These are phyloP conservation scores for Hyphopichia wangnamkhiaoensis DNA, from an alignment of 1,139 yeast species.

Conservation along the genomic window DNA sequence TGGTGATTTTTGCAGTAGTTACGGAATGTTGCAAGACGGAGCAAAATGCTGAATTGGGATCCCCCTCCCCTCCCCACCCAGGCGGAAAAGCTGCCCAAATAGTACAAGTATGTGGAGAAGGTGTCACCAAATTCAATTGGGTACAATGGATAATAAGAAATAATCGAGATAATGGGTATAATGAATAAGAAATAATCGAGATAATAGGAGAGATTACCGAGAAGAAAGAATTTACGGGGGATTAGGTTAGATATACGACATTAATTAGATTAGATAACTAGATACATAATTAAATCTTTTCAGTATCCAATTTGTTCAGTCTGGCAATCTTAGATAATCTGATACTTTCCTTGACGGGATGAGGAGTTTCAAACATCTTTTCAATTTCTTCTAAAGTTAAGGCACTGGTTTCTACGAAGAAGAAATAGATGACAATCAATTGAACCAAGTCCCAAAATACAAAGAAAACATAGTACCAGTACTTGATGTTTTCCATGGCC, in stretches of 20 bases:
- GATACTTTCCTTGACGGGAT: slow-evolving; percentile 4
- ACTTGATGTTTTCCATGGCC: slow-evolving; percentile 11
- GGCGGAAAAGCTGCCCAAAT: too few species aligned
- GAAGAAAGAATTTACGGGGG: too few species aligned
- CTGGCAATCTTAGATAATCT: slow-evolving; percentile 4
- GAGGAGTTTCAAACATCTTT: slow-evolving; percentile 11
- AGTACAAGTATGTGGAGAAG: too few species aligned
- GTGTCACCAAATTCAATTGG: too few species aligned
- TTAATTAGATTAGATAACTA: neutral
- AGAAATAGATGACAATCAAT: slow-evolving; percentile 16
- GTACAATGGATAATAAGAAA: too few species aligned
- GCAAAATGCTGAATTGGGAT: too few species aligned
- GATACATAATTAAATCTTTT: too few species aligned
- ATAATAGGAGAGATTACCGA: too few species aligned
- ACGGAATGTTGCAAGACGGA: too few species aligned
- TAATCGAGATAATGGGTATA: neutral
- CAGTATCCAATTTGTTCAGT: neutral
- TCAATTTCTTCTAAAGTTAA: slow-evolving; percentile 22
- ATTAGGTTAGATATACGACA: too few species aligned
- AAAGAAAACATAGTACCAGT: slow-evolving; percentile 13
- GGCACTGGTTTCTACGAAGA: slow-evolving; percentile 21
- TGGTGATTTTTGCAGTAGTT: too few species aligned
- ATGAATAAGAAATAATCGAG: neutral
- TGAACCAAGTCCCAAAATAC: slow-evolving; percentile 11
- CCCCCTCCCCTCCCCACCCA: too few species aligned